Conservation (phyloP, 1,284 basidiomycete genomes). For the Tylopilus orsonianus region DNA sequence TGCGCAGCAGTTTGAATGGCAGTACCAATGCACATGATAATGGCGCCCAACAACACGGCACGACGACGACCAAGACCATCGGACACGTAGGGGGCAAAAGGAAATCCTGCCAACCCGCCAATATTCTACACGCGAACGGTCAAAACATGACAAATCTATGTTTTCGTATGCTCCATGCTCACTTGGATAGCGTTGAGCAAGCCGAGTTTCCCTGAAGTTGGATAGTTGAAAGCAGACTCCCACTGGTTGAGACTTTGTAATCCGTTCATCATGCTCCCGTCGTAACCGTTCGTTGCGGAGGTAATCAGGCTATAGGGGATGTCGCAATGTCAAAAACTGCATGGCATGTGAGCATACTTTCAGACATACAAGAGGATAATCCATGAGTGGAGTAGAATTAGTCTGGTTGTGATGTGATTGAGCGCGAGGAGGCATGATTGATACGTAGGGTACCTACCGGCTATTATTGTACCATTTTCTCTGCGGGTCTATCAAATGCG, state of each 20-base stretch:
- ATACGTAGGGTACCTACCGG: slow-evolving; percentile 41
- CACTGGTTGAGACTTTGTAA: slow-evolving; percentile 64
- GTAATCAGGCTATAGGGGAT: slow-evolving; percentile 43
- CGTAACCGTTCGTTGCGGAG: slow-evolving; percentile 75
- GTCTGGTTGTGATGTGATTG: slow-evolving; percentile 36
- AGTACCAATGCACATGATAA: slow-evolving; percentile 61
- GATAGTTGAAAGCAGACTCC: slow-evolving; percentile 53
- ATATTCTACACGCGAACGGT: background rate
- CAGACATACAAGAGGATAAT: slow-evolving; percentile 58
- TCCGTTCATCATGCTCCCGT: slow-evolving; percentile 76
- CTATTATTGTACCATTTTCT: slow-evolving; percentile 74
- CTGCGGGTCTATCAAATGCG: slow-evolving; percentile 60
- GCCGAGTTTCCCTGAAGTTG: slow-evolving; percentile 56
- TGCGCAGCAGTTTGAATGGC: slow-evolving; percentile 66
- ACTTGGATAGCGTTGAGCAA: slow-evolving; percentile 76
- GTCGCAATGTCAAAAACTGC: slow-evolving; percentile 3
- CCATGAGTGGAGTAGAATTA: slow-evolving; percentile 67
- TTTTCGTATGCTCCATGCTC: slow-evolving; percentile 1
- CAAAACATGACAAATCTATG: background rate
- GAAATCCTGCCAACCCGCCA: background rate
- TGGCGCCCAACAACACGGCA: slow-evolving; percentile 36
- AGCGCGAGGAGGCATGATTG: background rate
- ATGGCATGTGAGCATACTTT: background rate
- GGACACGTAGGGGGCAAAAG: slow-evolving; percentile 61
- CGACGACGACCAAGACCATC: slow-evolving; percentile 54